A percentile compares a stretch with the other conserved stretches of the same genome.
Conservation (phyloP, 176 grass and related monocot genomes). For the Chrysopogon serrulatus region DNA sequence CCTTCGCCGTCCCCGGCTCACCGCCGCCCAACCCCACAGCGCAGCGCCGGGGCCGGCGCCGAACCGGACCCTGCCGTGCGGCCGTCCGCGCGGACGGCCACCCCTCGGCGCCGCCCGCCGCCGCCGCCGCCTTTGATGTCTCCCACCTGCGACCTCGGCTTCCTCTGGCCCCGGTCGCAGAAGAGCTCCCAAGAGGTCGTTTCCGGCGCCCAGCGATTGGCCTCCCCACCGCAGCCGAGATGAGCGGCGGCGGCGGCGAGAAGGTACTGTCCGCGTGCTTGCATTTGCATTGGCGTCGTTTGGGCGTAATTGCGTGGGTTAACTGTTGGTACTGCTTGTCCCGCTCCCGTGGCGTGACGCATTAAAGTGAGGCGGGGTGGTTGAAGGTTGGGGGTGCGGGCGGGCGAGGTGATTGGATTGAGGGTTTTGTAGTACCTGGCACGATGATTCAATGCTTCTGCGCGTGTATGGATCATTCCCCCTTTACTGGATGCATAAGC, state of each 20-base stretch:
- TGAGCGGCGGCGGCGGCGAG: conserved; percentile 43
- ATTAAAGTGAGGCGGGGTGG: neutral
- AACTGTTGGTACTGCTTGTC: neutral
- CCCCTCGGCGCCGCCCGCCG: neutral
- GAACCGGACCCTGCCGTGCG: neutral
- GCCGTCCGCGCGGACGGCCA: conserved; percentile 18
- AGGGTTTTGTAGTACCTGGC: neutral
- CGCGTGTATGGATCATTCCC: neutral
- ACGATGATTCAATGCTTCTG: conserved; percentile 1
- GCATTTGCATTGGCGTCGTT: conserved; percentile 19
- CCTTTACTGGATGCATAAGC: neutral
- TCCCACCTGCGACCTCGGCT: conserved; percentile 30
- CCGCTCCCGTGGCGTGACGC: neutral
- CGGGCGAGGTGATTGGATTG: conserved; percentile 1
- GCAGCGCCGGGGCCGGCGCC: neutral
- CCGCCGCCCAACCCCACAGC: neutral
- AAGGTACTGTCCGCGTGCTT: conserved; percentile 17
- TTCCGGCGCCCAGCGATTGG: neutral
- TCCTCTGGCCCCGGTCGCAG: conserved; percentile 35
- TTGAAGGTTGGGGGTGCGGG: conserved; percentile 10
- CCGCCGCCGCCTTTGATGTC: conserved; percentile 41
- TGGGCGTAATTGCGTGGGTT: neutral
- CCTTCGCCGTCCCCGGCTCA: neutral
- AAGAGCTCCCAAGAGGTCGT: conserved; percentile 9
- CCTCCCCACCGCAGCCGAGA: conserved; percentile 23